Base-by-base conservation (phyloP, 129 eudicot species). In the Pulicaria dysenterica region DNA sequence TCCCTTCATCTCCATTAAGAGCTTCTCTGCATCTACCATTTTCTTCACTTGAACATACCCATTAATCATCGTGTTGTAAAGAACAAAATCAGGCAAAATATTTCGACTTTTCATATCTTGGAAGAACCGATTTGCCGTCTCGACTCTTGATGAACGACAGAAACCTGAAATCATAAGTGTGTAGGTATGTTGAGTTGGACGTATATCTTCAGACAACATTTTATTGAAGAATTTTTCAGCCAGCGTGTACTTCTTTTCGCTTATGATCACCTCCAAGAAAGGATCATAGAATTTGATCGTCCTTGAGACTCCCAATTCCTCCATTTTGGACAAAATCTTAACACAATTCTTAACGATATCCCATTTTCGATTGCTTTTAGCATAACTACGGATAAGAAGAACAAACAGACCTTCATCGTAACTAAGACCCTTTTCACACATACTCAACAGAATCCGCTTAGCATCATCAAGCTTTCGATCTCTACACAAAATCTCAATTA, bases 331-430 rank as follows among this genome's bases (percentile, higher is more conserved):
- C 46, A 86, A 86, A 66, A 89, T 4, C 70, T 81, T 83, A 4
- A 92, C 93, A 71, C 89, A 82, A 77, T 92, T 91, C 82, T 88
- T 91, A 59, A 86, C 93, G 51, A 83, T 77, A 74, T 91, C 96
- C 6, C 66, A 63, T 43, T 70, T 77, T 14, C 65, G 31, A n/a
- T 53, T 77, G 48, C 73, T 81, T 77, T 83, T 78, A 1, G 91
- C 91, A 53, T 92, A 92, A 61, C 91, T 78, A 24, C 79, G 72
- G 19, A 92, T 84, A 84, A 89, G 17, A 70, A 78, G 40, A 71
- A 88, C 83, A 86, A 91, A 92, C 86, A 89, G 49, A 76, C 83
- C 91, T 77, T 92, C 97, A 81, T 89, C 91, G 68, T 78, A 86
- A 10, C 81, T 72, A 43, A 86, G 31, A 57, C 91, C 91, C 69